These are phyloP conservation scores for Ceratocystis eucalypticola DNA, from an alignment of 2,329 filamentous ascomycete genomes.

Conservation along the genomic window DNA sequence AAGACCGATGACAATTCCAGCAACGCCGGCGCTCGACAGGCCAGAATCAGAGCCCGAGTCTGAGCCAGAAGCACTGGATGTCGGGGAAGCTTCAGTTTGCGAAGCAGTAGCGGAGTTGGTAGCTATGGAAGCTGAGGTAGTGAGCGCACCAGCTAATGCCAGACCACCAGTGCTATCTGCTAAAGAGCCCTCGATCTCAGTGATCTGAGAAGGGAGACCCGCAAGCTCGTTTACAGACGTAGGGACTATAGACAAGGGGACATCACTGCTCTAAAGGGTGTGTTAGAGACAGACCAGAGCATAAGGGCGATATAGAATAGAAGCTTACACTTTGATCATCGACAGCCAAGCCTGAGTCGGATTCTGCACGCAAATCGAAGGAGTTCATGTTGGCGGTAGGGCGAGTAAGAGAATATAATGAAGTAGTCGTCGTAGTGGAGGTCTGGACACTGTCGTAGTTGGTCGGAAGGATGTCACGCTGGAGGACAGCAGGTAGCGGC, in stretches of 20 bases:
- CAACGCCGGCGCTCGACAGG: slow-evolving; percentile 42
- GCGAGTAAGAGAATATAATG: background rate
- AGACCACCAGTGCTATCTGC: slow-evolving; percentile 23
- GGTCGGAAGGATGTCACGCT: background rate
- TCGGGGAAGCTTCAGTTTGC: no score
- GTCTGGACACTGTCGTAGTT: background rate
- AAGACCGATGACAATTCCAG: slow-evolving; percentile 74
- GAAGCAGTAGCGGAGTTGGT: slow-evolving; percentile 16
- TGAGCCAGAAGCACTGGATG: background rate
- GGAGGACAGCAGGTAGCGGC: background rate
- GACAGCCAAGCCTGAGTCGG: background rate
- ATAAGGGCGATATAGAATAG: background rate
- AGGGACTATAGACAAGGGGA: background rate
- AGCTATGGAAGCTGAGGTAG: slow-evolving; percentile 18
- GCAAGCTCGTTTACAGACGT: slow-evolving; percentile 7
- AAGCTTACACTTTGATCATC: slow-evolving; percentile 1
- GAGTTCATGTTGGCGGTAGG: slow-evolving; percentile 1
- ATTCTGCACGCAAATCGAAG: background rate
- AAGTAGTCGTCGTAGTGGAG: background rate
- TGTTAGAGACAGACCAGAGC: background rate
- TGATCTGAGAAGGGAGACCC: slow-evolving; percentile 16
- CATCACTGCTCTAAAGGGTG: background rate
- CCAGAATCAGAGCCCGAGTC: slow-evolving; percentile 20
- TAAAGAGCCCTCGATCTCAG: slow-evolving; percentile 13
- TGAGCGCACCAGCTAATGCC: slow-evolving; percentile 19